Evolutionary conservation across 2,329 filamentous ascomycete species (phyloP), one percentile per base, ranked within the genome.

Genomic region (Grosmannia clavigera): DNA sequence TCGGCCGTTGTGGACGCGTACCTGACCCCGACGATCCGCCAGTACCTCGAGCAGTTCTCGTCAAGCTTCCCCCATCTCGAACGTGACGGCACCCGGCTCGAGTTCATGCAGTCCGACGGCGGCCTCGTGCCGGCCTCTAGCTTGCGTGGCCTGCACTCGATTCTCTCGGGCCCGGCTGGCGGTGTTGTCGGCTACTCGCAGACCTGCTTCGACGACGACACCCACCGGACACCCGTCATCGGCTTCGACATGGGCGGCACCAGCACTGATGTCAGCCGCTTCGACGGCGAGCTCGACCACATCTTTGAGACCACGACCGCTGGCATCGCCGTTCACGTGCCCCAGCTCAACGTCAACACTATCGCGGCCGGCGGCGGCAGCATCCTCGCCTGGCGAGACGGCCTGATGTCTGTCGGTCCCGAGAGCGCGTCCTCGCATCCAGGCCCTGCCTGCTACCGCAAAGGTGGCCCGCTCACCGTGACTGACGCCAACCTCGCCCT

Each of bases 331-430:
- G 92, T 96, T 25, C 91, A 95, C 67, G 91, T 87, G 0, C 91
- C 91, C 0, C 91, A 95, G 68, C 79, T 96, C 0, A 90, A 96
- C 68, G 95, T 96, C 74, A 95, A 95, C 71, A 96, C 91, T 0
- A 91, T 96, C 1, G 91, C 91, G n/a, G 57, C 57, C 14, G 91
- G 91, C 53, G 92, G 92, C 64, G 90, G 90, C 12, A 52, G 40
- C 43, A 77, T 84, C 16, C 74, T 91, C 0, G 84, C 84, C 68
- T 87, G 81, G 76, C 79, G 78, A 54, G 87, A 87, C 60, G 84
- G 84, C 0, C 73, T 88, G 0, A 86, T 88, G 61, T 79, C 83
- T 0, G 85, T 87, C 12, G 85, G 85, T 0, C 85, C 85, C 1
- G 83, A 92, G 87, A 1, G 79, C 85, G 38, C 77, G 95, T 5